Evolutionary conservation across 345 rosid species (phyloP).

Genomic region (Lepidium africanum): DNA sequence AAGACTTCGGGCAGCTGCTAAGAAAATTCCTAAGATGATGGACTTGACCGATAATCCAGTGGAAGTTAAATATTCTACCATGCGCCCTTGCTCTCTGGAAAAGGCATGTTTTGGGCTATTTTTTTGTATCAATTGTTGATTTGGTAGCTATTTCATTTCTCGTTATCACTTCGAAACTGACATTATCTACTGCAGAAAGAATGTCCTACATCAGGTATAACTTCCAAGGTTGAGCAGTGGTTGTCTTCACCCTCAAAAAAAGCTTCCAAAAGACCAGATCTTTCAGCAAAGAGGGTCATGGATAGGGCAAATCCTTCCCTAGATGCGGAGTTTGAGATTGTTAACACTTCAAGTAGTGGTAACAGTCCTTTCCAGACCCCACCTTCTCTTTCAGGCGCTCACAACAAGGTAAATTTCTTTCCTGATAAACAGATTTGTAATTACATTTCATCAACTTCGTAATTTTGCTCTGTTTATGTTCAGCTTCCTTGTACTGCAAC

Average conservation of each 20-base stretch:
- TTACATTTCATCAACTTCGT: neutral
- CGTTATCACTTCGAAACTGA: neutral
- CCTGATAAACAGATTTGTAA: neutral
- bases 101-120: conserved; percentile 34
- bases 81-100: conserved; percentile 50
- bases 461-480: conserved; percentile 16
- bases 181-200: conserved; percentile 23
- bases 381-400: conserved; percentile 60
- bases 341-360: conserved; percentile 31
- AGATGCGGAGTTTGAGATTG: conserved; percentile 21
- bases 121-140: neutral
- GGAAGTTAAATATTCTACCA: conserved; percentile 35
- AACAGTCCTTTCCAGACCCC: conserved; percentile 93
- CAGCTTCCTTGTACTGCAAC: conserved; percentile 25
- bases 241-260: conserved; percentile 42
- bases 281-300: conserved; percentile 32
- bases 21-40: conserved; percentile 45
- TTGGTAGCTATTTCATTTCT: neutral
- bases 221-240: conserved; percentile 38
- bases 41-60: conserved; percentile 44
- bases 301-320: conserved; percentile 38
- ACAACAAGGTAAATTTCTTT: conserved; percentile 47
- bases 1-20: conserved; percentile 65
- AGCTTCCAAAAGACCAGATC: conserved; percentile 30
- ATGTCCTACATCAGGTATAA: conserved; percentile 23